These are phyloP conservation scores for Capsicum pubescens DNA, from an alignment of 257 asterid genomes.

Conservation along the genomic window DNA sequence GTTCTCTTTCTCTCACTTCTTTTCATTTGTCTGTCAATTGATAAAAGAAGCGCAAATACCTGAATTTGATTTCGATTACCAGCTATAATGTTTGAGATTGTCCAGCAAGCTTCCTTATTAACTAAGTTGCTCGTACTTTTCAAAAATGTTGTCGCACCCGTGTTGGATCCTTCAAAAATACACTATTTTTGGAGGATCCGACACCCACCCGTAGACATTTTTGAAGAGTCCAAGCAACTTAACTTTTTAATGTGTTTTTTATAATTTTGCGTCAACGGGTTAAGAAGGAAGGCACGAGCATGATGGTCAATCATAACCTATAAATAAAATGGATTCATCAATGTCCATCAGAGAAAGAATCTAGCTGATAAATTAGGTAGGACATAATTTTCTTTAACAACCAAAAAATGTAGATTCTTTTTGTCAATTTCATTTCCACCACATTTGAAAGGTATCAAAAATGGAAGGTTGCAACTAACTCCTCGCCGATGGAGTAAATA, in stretches of 20 bases:
- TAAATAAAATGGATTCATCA: slow-evolving; percentile 24
- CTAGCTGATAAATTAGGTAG: slow-evolving; percentile 14
- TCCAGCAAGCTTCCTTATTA: slow-evolving; percentile 79
- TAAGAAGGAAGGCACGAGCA: slow-evolving; percentile 70
- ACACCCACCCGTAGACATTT: too few species aligned
- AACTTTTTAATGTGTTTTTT: slow-evolving; percentile 67
- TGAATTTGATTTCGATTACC: slow-evolving; percentile 76
- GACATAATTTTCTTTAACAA: background rate
- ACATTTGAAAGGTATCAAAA: background rate
- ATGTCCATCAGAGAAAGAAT: background rate
- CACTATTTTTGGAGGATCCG: too few species aligned
- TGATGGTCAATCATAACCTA: slow-evolving; percentile 70
- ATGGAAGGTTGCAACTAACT: background rate
- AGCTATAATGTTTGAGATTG: slow-evolving; percentile 86
- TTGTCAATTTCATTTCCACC: background rate
- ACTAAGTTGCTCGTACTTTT: too few species aligned
- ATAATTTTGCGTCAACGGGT: slow-evolving; percentile 57
- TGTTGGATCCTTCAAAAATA: too few species aligned
- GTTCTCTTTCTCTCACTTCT: background rate
- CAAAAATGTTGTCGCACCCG: too few species aligned
- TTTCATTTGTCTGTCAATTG: background rate
- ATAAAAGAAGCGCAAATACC: slow-evolving; percentile 43
- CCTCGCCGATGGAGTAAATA: background rate
- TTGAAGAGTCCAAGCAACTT: too few species aligned
- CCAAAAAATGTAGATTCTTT: background rate